phyloP scores from a whole-genome alignment of 495 filamentous ascomycete genomes.

The Massariosphaeria phaeospora region DNA sequence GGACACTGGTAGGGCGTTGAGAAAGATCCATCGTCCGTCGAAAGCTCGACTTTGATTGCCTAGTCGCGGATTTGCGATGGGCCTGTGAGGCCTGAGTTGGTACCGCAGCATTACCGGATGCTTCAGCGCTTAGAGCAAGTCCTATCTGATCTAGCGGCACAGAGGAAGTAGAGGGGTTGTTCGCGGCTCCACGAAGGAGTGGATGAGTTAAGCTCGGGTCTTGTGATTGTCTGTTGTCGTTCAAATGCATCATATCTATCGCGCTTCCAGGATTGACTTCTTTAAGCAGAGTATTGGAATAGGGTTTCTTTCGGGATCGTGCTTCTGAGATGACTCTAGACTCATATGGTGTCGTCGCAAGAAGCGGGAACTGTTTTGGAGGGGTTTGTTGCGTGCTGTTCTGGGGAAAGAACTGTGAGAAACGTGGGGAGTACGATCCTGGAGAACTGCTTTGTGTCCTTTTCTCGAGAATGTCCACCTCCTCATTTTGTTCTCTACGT shows the following conservation, averaged over 20 bases:
- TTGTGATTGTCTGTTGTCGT: background rate
- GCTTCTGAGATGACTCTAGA: background rate
- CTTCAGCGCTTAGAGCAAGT: conserved; percentile 29
- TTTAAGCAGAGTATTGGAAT: background rate
- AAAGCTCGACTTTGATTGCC: conserved; percentile 15
- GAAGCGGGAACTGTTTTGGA: conserved; percentile 5
- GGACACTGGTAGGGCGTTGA: conserved; percentile 13
- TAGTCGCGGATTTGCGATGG: background rate
- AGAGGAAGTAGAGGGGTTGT: conserved; percentile 4
- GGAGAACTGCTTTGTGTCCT: background rate
- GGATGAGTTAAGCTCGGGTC: conserved; percentile 17
- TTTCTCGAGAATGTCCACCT: conserved; percentile 4
- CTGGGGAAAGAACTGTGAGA: conserved; percentile 1
- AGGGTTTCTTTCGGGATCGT: background rate
- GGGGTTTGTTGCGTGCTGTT: background rate
- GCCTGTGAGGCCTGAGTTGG: background rate
- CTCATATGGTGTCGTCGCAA: background rate
- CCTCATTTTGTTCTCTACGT: conserved; percentile 18
- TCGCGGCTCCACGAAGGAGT: conserved; percentile 7
- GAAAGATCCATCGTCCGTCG: background rate
- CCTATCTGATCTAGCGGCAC: conserved; percentile 29
- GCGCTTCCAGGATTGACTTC: background rate
- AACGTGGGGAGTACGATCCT: background rate
- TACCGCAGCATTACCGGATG: conserved; percentile 11
- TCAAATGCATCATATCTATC: too few relatives aligned